A percentile compares a stretch with the other conserved stretches of the same genome.
Conservation (phyloP, 495 filamentous ascomycete genomes). For the Lineolata rhizophorae region DNA sequence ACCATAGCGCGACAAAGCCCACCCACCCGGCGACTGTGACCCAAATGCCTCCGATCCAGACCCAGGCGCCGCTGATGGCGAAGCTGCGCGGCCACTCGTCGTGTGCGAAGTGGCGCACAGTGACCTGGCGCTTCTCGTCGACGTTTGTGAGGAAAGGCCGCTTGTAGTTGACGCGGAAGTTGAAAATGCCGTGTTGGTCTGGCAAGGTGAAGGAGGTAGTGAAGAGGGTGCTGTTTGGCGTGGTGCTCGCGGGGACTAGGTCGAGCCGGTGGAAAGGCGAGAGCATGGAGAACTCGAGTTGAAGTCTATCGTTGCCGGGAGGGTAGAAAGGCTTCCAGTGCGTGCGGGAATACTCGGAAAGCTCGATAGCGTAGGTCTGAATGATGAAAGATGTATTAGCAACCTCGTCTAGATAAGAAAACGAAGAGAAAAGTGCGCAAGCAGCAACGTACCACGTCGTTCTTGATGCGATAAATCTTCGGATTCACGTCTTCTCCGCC, state of each 20-base stretch:
- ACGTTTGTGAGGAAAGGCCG: constrained; percentile 74
- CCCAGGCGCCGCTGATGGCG: constrained; percentile 77
- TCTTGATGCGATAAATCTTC: constrained; percentile 86
- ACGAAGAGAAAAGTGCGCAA: not conserved
- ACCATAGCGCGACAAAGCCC: constrained; percentile 68
- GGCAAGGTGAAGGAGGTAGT: constrained; percentile 56
- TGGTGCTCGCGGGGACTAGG: constrained; percentile 32
- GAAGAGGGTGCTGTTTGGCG: constrained; percentile 50
- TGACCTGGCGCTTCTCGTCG: constrained; percentile 88
- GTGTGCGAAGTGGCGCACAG: constrained; percentile 87
- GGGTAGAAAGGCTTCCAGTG: constrained; percentile 51
- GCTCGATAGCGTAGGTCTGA: constrained; percentile 67
- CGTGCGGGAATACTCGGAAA: constrained; percentile 53
- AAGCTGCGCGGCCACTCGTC: constrained; percentile 87
- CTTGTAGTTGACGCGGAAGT: constrained; percentile 90
- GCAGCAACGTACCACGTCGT: constrained; percentile 61
- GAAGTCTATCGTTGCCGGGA: constrained; percentile 45
- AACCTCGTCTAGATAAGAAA: no score
- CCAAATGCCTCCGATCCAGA: constrained; percentile 81
- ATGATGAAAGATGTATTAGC: constrained; percentile 15
- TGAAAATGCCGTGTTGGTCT: constrained; percentile 96
- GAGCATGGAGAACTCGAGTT: constrained; percentile 96
- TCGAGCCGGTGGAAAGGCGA: constrained; percentile 90
- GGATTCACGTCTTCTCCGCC: constrained; percentile 40
- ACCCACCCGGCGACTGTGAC: constrained; percentile 69